Conservation (phyloP, 2,329 filamentous ascomycete genomes). For the Talaromyces sp. region DNA sequence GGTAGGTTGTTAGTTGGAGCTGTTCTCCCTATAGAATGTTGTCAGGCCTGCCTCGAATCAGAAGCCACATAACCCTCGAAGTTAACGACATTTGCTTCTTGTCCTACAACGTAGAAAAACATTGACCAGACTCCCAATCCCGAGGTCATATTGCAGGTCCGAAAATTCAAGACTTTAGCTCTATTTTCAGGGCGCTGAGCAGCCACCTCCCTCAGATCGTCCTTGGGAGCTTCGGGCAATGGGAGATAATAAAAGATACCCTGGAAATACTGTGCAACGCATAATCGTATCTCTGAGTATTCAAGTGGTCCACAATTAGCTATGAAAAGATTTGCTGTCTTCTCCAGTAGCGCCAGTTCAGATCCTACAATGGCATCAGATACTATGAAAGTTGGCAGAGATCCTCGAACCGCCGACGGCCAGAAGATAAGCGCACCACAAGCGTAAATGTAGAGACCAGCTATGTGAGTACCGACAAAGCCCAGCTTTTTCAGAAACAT, state of each 20-base stretch:
- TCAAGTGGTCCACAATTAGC: conserved; percentile 9
- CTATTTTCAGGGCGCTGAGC: conserved; percentile 51
- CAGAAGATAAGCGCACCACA: conserved; percentile 5
- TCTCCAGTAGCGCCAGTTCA: conserved; percentile 3
- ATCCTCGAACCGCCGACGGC: not conserved
- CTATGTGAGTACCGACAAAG: not conserved
- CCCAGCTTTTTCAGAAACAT: not conserved
- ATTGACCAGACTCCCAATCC: conserved; percentile 52
- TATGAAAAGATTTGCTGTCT: not conserved
- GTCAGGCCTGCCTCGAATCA: not conserved
- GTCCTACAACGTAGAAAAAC: conserved; percentile 60
- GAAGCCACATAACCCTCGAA: not conserved
- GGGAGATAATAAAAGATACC: conserved; percentile 56
- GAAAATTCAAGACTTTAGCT: conserved; percentile 42
- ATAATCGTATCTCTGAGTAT: conserved; percentile 5
- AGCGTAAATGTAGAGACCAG: conserved; percentile 13
- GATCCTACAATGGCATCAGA: conserved; percentile 2
- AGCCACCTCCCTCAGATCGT: conserved; percentile 56
- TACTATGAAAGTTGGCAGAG: not conserved
- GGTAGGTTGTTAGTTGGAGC: not conserved
- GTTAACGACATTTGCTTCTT: conserved; percentile 49
- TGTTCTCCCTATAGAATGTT: not conserved
- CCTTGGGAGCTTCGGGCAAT: conserved; percentile 59
- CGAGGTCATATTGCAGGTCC: conserved; percentile 55
- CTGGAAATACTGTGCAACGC: conserved; percentile 47